Conservation (phyloP, 768 basidiomycete species). For the Ramaria rubella region DNA sequence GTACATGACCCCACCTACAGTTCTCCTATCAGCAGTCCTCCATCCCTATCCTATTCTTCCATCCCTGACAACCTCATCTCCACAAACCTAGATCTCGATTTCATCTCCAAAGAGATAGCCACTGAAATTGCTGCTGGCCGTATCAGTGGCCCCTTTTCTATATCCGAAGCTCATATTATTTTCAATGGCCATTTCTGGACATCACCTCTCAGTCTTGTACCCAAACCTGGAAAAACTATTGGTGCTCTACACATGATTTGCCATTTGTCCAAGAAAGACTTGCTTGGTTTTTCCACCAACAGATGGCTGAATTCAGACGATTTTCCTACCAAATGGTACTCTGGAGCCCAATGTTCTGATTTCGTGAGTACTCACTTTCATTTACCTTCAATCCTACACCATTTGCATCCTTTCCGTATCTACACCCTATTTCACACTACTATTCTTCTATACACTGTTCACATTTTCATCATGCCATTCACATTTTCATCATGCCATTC, state of each 20-base stretch:
- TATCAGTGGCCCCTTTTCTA: constrained; percentile 10
- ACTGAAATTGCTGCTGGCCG: constrained; percentile 7
- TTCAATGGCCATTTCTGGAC: not conserved
- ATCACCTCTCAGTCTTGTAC: not conserved
- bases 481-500: too few species aligned
- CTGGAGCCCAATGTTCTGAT: not conserved
- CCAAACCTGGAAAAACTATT: not conserved
- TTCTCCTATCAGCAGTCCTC: not conserved
- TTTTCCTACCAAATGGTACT: not conserved
- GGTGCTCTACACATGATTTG: not conserved
- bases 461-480: too few species aligned
- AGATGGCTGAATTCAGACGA: not conserved
- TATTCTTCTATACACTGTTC: too few species aligned
- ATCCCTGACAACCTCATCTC: constrained; percentile 19
- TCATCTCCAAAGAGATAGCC: constrained; percentile 1
- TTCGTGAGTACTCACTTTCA: not conserved
- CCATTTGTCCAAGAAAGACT: not conserved
- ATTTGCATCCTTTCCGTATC: too few species aligned
- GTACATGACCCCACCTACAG: not conserved
- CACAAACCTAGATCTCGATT: constrained; percentile 14
- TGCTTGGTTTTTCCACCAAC: not conserved
- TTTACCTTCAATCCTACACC: not conserved
- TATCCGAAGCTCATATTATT: not conserved
- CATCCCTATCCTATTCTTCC: not conserved
- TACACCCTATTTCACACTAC: too few species aligned